Evolutionary conservation across 495 filamentous ascomycete genomes (phyloP), one percentile per base, ranked within the genome.

Genomic region (Hyaloscypha variabilis): DNA sequence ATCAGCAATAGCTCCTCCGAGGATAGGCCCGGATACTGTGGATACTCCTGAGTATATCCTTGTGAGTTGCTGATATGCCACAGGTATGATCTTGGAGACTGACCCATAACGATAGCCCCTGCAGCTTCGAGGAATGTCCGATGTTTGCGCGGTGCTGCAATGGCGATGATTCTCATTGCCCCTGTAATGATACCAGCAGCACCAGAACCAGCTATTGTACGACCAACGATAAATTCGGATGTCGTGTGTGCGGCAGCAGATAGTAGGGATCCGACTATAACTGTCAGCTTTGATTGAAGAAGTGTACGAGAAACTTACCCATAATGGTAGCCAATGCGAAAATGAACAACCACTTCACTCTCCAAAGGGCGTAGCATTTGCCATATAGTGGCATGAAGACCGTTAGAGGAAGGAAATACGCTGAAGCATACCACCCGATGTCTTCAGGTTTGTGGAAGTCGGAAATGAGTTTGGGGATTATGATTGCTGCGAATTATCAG

Each of bases 141-240:
- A 51, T 51, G n/a, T 57, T 8, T 28, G 14, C 54, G 26, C 79
- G 90, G 81, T 64, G 92, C 92, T 58, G 92, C 69, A 77, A 95
- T 91, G 14, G 86, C 85, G 60, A 96, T 92, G 66, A 82, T 84
- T 58, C 94, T 91, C 70, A 93, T 92, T 23, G 90, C 88, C 67
- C 94, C 74, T 23, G 91, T 86, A n/a, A 93, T 80, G 50, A 93
- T 82, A 2, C 92, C 92, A 63, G 92, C 92, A 49, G 89, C 91
- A 5, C 91, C 92, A 13, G 88, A 75, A 60, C 92, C 92, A 74
- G 96, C 92, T 54, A 96, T 77, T 1, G 88, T 87, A 72, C 92
- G 77, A 14, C 87, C 90, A 1, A 83, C 85, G 54, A 96, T 82
- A 59, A 96, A 80, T 84, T 92, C 91, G 31, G 82, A 78, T 67